These are phyloP conservation scores for Osmanthus fragrans DNA, from an alignment of 257 asterid genomes.

Conservation along the genomic window DNA sequence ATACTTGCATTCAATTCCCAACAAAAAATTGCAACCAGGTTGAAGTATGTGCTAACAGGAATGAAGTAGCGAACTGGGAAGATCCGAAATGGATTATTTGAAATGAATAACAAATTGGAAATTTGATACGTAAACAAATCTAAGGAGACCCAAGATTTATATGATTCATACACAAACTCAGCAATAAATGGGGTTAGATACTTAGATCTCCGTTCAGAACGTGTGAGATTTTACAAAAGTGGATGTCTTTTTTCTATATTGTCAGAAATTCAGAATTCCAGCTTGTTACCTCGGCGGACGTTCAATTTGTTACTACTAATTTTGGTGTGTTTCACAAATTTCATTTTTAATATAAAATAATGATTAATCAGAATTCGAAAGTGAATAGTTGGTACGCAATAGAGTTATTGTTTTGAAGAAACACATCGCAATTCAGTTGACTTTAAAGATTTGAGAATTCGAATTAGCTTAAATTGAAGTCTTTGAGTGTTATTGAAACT, in stretches of 20 bases:
- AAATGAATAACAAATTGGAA: neutral
- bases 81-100: conserved; percentile 33
- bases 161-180: conserved; percentile 4
- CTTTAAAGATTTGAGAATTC: no score
- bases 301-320: no score
- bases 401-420: no score
- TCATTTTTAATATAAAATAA: no score
- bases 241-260: conserved; percentile 6
- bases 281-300: neutral
- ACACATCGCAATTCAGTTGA: no score
- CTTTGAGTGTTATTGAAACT: no score
- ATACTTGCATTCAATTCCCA: neutral
- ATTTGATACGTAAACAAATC: neutral
- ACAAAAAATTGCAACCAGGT: conserved; percentile 21
- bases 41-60: neutral
- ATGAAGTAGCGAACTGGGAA: conserved; percentile 25
- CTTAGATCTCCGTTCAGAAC: conserved; percentile 34
- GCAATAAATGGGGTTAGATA: conserved; percentile 13
- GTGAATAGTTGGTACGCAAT: no score
- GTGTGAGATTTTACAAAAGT: neutral
- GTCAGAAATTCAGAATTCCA: neutral
- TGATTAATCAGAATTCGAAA: no score
- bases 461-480: no score
- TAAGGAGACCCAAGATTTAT: conserved; percentile 9
- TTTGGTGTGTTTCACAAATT: no score